Conservation (phyloP, 23 red algal genomes). For the Gracilaria domingensis region DNA sequence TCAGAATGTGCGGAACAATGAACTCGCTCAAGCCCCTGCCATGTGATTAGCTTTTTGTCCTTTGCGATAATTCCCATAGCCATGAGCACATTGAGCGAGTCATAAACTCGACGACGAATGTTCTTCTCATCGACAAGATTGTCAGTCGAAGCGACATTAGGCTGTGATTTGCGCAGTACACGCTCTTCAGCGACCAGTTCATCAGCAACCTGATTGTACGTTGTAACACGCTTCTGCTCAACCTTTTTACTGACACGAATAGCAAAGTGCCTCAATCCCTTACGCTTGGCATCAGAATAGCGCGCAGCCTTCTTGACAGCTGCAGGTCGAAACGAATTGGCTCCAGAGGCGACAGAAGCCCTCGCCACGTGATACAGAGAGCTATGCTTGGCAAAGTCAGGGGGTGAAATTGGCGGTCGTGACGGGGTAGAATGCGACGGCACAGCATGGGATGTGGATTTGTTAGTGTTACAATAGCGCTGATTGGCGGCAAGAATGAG, state of each 20-base stretch:
- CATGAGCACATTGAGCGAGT: conserved; percentile 97
- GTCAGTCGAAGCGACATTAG: not conserved
- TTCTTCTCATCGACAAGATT: conserved; percentile 91
- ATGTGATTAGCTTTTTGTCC: conserved; percentile 85
- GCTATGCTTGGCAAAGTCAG: not conserved
- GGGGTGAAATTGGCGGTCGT: not conserved
- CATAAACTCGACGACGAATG: conserved; percentile 96
- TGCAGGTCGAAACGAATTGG: conserved; percentile 2
- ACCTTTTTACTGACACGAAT: conserved; percentile 88
- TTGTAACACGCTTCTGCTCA: conserved; percentile 88
- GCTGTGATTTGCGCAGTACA: conserved; percentile 1
- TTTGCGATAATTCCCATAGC: conserved; percentile 96
- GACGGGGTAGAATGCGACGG: not conserved
- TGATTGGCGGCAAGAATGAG: conserved; percentile 63
- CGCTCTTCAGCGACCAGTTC: conserved; percentile 90
- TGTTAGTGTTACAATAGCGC: not conserved
- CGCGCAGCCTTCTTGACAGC: not conserved
- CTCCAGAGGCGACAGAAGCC: not conserved
- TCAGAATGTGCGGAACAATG: conserved; percentile 17
- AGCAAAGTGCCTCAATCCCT: conserved; percentile 93
- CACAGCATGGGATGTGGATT: not conserved
- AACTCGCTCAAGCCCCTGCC: conserved; percentile 81
- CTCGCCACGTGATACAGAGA: not conserved
- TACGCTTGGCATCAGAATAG: conserved; percentile 67
- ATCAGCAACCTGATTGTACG: conserved; percentile 94